A percentile compares a stretch with the other conserved stretches of the same genome.
Evolutionary conservation across 306 rosid genomes (phyloP).

Genomic region (Acacia melanoxylon): DNA sequence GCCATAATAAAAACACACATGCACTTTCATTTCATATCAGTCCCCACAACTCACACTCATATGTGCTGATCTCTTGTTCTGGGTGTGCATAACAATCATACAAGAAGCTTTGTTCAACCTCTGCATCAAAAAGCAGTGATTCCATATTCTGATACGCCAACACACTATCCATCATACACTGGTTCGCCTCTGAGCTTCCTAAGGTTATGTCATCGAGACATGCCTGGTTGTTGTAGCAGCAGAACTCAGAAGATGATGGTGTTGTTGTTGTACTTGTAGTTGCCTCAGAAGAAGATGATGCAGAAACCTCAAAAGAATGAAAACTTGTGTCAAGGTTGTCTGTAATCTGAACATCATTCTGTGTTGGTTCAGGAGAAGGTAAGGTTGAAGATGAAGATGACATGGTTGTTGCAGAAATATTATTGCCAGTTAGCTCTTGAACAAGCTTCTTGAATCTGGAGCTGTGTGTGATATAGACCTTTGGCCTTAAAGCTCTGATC

Average conservation of each 20-base stretch:
- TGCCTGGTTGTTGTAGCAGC: slow-evolving; percentile 35
- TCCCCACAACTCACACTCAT: slow-evolving; percentile 50
- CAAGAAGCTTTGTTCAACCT: slow-evolving; percentile 33
- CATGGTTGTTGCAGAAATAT: slow-evolving; percentile 13
- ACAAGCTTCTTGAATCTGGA: slow-evolving; percentile 52
- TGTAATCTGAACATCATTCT: slow-evolving; percentile 5
- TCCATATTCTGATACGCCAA: slow-evolving; percentile 39
- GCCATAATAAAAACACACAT: background rate
- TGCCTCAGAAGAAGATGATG: slow-evolving; percentile 27
- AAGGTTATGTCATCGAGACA: slow-evolving; percentile 29
- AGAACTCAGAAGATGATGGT: slow-evolving; percentile 25
- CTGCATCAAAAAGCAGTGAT: slow-evolving; percentile 42
- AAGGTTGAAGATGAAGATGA: slow-evolving; percentile 13
- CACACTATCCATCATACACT: background rate
- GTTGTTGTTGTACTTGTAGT: slow-evolving; percentile 8
- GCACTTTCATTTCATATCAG: slow-evolving; percentile 28
- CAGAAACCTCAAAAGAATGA: slow-evolving; percentile 9
- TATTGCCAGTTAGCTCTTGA: slow-evolving; percentile 56
- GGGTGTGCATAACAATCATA: slow-evolving; percentile 29
- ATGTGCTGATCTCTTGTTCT: slow-evolving; percentile 46
- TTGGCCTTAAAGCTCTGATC: slow-evolving; percentile 48
- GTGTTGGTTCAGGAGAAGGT: slow-evolving; percentile 26
- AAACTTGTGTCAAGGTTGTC: background rate
- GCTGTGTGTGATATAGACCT: slow-evolving; percentile 49
- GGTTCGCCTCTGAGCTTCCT: slow-evolving; percentile 26